Evolutionary conservation across 495 filamentous ascomycete species (phyloP), one percentile per base, ranked within the genome.

Genomic region (Penicillium ucsense): DNA sequence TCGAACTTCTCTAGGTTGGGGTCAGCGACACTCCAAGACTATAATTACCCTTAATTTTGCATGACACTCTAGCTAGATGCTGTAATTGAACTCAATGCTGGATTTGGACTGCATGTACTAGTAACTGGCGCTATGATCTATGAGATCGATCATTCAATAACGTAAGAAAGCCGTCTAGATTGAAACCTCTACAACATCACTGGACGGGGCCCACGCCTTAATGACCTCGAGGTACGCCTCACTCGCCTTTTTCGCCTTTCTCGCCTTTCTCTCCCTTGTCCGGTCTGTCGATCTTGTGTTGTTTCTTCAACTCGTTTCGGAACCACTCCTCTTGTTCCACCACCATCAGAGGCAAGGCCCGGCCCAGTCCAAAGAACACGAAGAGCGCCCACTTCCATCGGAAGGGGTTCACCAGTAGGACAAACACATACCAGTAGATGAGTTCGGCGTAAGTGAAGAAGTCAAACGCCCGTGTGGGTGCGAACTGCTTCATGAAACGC

Each of bases 401-500:
- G 64, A 92, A 92, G 0, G 88, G 88, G 57, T 91, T 92, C 55
- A 92, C 75, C 3, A 76, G 67, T 36, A 91, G 75, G 39, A 80
- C 81, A 58, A 91, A 92, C 0, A 80, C 65, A 54, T 89, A 91
- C 88, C 88, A 94, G 70, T 86, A 92, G 8, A 88, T 55, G 42
- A 94, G 66, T 61, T 94, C 87, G 1, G 81, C 72, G 55, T 94
- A 92, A 0, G 88, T 92, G 61, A 92, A 91, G 70, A 94, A 90
- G 55, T 90, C 85, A 57, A 90, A 89, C 0, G 85, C 83, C 3
- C 75, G 77, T 0, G 81, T 83, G 0, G 88, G 86, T 0, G 83
- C 77, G 20, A 74, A 65, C 4, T 55, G 54, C 65, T 94, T 94
- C 56, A 92, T 65, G 33, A 78, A 59, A n/a, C 78, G 73, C 6